phyloP scores from a whole-genome alignment of 31 red algal genomes.

The Porphyra umbilicalis region DNA sequence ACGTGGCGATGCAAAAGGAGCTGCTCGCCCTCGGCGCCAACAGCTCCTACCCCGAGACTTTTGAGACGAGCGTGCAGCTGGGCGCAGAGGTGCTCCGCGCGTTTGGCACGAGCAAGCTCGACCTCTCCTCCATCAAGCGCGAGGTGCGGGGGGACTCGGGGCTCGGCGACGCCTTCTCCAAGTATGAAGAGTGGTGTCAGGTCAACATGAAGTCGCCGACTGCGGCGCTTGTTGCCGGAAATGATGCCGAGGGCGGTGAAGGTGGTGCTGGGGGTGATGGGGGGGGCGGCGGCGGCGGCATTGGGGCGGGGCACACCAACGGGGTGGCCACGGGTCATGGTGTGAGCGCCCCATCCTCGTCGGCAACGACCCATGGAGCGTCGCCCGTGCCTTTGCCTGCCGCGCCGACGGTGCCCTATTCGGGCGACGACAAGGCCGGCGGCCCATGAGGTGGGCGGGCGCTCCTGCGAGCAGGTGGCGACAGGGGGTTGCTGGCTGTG shows the following conservation, averaged over 20 bases:
- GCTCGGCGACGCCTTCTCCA: conserved; percentile 33
- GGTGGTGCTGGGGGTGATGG: too few relatives aligned
- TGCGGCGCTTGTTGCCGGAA: background rate
- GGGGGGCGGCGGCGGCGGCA: background rate
- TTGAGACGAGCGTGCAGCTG: conserved; percentile 82
- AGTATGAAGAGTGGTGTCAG: conserved; percentile 38
- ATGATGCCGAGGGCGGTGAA: background rate
- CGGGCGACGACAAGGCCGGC: background rate
- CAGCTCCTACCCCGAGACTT: conserved; percentile 70
- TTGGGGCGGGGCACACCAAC: background rate
- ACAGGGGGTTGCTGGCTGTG: too few relatives aligned
- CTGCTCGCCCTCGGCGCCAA: conserved; percentile 40
- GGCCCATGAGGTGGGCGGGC: too few relatives aligned
- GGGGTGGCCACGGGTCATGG: background rate
- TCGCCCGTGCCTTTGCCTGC: background rate
- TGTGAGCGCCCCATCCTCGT: background rate
- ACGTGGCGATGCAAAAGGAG: conserved; percentile 54
- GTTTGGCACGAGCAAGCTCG: conserved; percentile 31
- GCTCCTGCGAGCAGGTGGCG: too few relatives aligned
- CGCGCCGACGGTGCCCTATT: background rate
- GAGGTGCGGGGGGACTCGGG: conserved; percentile 51
- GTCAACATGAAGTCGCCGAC: background rate
- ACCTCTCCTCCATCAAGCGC: conserved; percentile 45
- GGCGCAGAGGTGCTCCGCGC: conserved; percentile 61
- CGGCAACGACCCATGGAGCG: background rate